phyloP scores from a whole-genome alignment of 1,284 basidiomycete genomes.

The Ganoderma lucidum region DNA sequence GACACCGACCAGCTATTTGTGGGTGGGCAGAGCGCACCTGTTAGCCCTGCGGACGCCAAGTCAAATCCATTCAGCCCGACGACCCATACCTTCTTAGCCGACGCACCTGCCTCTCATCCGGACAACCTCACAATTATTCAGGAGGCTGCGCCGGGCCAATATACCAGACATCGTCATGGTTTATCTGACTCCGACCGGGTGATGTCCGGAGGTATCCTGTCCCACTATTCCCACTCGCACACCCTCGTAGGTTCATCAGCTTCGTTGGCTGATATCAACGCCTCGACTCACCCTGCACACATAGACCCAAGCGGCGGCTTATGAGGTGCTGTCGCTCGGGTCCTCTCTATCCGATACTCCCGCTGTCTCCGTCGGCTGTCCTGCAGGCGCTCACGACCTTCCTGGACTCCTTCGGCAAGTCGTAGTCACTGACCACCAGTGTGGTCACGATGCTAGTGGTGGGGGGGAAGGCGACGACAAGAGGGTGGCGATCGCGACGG shows the following conservation, averaged over 20 bases:
- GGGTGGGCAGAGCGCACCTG: slow-evolving; percentile 27
- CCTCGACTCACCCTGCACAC: slow-evolving; percentile 32
- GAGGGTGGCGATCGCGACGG: slow-evolving; percentile 44
- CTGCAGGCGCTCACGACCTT: slow-evolving; percentile 13
- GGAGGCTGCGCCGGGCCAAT: slow-evolving; percentile 26
- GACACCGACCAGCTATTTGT: slow-evolving; percentile 18
- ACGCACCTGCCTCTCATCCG: slow-evolving; percentile 10
- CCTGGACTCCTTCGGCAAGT: slow-evolving; percentile 11
- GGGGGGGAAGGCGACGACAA: slow-evolving; percentile 13
- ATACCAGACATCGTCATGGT: slow-evolving; percentile 26
- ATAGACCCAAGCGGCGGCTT: slow-evolving; percentile 35
- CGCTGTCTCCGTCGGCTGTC: slow-evolving; percentile 19
- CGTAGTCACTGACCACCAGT: slow-evolving; percentile 10
- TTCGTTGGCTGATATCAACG: slow-evolving; percentile 34
- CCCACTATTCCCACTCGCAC: slow-evolving; percentile 29
- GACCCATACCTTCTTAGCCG: slow-evolving; percentile 17
- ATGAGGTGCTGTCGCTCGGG: slow-evolving; percentile 33
- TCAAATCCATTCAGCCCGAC: slow-evolving; percentile 23
- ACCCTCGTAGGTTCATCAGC: slow-evolving; percentile 34
- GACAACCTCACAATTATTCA: slow-evolving; percentile 28
- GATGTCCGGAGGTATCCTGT: slow-evolving; percentile 17
- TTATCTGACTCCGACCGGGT: slow-evolving; percentile 17
- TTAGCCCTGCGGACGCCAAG: slow-evolving; percentile 28
- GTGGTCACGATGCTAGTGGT: slow-evolving; percentile 19
- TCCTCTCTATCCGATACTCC: slow-evolving; percentile 27